phyloP scores from a whole-genome alignment of 1,284 basidiomycete genomes.

The Melampsora americana region DNA sequence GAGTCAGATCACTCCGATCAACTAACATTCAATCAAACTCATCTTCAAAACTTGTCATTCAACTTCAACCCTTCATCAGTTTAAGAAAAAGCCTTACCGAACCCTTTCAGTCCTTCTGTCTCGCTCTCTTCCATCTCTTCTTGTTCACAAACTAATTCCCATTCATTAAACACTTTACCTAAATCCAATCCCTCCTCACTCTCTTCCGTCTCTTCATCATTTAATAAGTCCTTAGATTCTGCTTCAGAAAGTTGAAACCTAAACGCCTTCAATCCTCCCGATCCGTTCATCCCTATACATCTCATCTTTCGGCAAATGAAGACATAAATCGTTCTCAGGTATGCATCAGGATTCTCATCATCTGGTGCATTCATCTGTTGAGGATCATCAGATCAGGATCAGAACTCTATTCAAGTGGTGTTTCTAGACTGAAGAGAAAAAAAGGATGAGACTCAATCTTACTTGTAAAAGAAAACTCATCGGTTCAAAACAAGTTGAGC shows the following conservation, averaged over 20 bases:
- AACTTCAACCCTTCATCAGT: not conserved
- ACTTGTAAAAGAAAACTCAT: constrained; percentile 44
- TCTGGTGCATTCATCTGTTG: constrained; percentile 42
- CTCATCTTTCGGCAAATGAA: constrained; percentile 30
- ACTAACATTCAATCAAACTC: not conserved
- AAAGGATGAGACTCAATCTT: not conserved
- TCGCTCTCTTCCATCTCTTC: constrained; percentile 12
- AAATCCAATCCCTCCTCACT: not conserved
- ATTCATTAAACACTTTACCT: constrained; percentile 13
- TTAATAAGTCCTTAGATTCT: not conserved
- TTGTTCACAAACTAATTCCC: constrained; percentile 39
- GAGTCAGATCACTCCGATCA: not conserved
- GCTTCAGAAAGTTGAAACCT: constrained; percentile 18
- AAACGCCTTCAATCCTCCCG: constrained; percentile 28
- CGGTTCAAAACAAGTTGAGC: constrained; percentile 15
- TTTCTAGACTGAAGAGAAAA: not conserved
- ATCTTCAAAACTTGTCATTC: not conserved
- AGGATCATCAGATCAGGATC: constrained; percentile 16
- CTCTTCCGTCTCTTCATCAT: not conserved
- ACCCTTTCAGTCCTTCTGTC: not conserved
- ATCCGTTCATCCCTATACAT: constrained; percentile 6
- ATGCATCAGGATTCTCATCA: constrained; percentile 34
- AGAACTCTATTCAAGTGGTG: constrained; percentile 13
- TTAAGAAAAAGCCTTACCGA: not conserved
- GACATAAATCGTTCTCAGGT: constrained; percentile 41